phyloP scores from a whole-genome alignment of 805 yeast species.

The Metahyphopichia silvanorum region DNA sequence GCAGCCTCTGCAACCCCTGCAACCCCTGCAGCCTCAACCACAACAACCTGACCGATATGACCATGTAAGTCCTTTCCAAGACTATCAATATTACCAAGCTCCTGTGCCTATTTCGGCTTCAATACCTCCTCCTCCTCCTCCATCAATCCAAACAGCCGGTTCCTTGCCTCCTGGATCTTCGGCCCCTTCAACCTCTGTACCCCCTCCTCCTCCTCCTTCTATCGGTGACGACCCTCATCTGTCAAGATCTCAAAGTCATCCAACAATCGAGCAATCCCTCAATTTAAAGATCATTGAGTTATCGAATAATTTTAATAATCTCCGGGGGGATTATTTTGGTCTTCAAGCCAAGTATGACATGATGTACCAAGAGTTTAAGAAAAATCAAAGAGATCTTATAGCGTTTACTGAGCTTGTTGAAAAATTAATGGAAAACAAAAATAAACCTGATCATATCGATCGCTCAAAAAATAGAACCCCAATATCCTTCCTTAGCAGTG shows the following conservation, averaged over 20 bases:
- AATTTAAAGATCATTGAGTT: constrained; percentile 26
- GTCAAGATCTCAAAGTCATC: too few species aligned
- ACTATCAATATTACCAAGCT: not conserved
- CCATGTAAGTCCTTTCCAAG: constrained; percentile 1
- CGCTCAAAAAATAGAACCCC: constrained; percentile 26
- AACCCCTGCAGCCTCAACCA: constrained; percentile 11
- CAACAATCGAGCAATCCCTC: not conserved
- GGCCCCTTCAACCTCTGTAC: too few species aligned
- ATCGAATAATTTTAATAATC: constrained; percentile 29
- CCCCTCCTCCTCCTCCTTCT: constrained; percentile 1
- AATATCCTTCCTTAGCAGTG: constrained; percentile 6
- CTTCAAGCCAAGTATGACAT: constrained; percentile 46
- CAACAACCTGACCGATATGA: constrained; percentile 1
- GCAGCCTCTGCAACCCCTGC: constrained; percentile 9
- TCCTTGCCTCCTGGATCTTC: constrained; percentile 10
- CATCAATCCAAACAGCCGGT: constrained; percentile 7
- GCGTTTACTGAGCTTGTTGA: constrained; percentile 48
- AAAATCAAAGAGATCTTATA: constrained; percentile 52
- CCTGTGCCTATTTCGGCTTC: constrained; percentile 2
- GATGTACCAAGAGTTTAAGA: constrained; percentile 45
- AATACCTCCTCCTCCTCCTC: not conserved
- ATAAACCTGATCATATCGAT: constrained; percentile 10
- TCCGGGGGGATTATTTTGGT: constrained; percentile 41
- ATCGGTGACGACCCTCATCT: too few species aligned
- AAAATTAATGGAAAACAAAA: constrained; percentile 9